Base-by-base conservation (phyloP, 2,329 filamentous ascomycete species). In the Hyphodiscus sp. region DNA sequence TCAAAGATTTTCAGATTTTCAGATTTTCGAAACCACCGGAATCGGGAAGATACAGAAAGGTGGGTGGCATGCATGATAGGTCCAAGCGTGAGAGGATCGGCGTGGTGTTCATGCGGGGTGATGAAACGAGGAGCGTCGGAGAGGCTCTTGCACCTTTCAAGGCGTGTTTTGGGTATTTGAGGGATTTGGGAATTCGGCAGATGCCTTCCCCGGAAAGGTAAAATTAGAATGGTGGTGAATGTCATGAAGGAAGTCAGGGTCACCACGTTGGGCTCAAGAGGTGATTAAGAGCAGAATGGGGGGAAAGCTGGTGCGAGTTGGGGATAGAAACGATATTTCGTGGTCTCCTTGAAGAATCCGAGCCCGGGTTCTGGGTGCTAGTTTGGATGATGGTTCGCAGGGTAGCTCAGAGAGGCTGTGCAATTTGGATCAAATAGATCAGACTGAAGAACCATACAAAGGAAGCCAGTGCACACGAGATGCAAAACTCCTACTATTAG, bases 21-120 rank as follows among this genome's bases (percentile, higher is more conserved):
- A 13, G 33, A 38, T 38, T 38, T 38, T 38, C 33, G 33, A 38
- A 38, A n/a, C 43, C 38, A 42, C 2, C 26, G 41, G 11, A 41
- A 18, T 20, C 42, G 18, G 16, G 23, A 38, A 44, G n/a, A 47
- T 16, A 29, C n/a, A 30, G 26, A 11, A 7, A 19, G n/a, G 16
- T 29, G 20, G 23, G 3, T 10, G 45, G 26, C 16, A 41, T 49
- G 20, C 33, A 43, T 41, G 33, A 47, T 47, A 52, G 30, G 44
- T 52, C 23, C 41, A n/a, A 45, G 43, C 26, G 20, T 6, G 26
- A 47, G 18, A 19, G 15, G 43, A 45, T 33, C 23, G 29, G 33
- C 29, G 38, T 44, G 50, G 23, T 42, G 38, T 47, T 45, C 50
- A 45, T 52, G 47, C 42, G 26, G 43, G 43, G 43, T 15, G 43